Base-by-base conservation (phyloP, 2,329 filamentous ascomycete species). In the Byssochlamys sp. region DNA sequence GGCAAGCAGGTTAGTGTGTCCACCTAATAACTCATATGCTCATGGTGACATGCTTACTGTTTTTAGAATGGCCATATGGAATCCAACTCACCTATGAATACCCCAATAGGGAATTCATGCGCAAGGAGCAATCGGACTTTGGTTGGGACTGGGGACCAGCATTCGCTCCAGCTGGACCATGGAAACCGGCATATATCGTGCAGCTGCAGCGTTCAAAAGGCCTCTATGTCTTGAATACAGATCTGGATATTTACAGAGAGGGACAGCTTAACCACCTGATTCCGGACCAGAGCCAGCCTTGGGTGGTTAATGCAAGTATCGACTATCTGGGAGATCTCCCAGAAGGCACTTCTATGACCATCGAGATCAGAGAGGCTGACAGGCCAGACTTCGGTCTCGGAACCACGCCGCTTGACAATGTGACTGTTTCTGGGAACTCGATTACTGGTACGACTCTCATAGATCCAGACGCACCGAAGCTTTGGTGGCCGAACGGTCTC, bases 111-210 rank as follows among this genome's bases (percentile, higher is more conserved):
- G 77, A 79, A 66, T 84, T 81, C 60, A 79, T 85, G 35, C 76
- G 83, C 29, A 85, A 86, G 64, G 79, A 85, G 64, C 80, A 85
- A 65, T 81, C 75, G 6, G 82, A 85, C 65, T 85, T 85, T 66
- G 84, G 84, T 1, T 86, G 83, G 84, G 83, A 85, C 59, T 84
- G 82, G 82, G 81, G 81, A 9, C 81, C 81, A 9, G 81, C 80
- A 0, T 84, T 86, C 65, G 75, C 78, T n/a, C 82, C 84, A 0
- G 80, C 81, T n/a, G 84, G 84, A 2, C 80, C 83, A 5, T 87
- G 83, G 84, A 76, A 81, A 60, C 79, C 82, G 49, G 82, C 80
- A 1, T 83, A 78, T 65, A 68, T 84, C 1, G 73, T 84, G 11
- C 81, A 85, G 60, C 71, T 84, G 6, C 65, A 68, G 2, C 59